These are phyloP conservation scores for Melanomma pulvis-pyrius DNA, from an alignment of 495 filamentous ascomycete species.

Conservation along the genomic window DNA sequence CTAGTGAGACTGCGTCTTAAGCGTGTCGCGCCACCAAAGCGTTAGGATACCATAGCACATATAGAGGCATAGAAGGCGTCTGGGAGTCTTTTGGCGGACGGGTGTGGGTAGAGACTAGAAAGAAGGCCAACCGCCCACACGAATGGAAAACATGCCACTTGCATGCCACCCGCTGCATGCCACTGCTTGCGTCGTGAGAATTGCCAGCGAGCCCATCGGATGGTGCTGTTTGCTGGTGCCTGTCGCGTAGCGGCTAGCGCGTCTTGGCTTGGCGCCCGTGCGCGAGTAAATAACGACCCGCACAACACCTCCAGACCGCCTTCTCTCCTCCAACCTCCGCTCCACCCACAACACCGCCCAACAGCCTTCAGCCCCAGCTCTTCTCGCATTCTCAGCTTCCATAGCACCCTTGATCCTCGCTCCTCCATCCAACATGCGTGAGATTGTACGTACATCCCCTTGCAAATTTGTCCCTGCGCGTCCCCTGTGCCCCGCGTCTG, in stretches of 20 bases:
- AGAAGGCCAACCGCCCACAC: background rate
- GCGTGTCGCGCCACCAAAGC: background rate
- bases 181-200: too few species aligned
- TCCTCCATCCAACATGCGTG: constrained; percentile 45
- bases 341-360: constrained; percentile 17
- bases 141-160: too few species aligned
- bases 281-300: constrained; percentile 26
- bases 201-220: too few species aligned
- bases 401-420: constrained; percentile 10
- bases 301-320: constrained; percentile 17
- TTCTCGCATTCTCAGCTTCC: constrained; percentile 33
- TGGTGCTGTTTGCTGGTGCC: constrained; percentile 1
- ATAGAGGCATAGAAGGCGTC: background rate
- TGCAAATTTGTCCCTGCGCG: constrained; percentile 40
- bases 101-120: background rate
- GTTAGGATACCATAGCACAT: background rate
- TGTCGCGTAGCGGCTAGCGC: constrained; percentile 28
- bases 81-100: background rate
- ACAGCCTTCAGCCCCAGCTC: constrained; percentile 18
- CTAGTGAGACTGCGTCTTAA: too few species aligned
- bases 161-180: too few species aligned
- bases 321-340: constrained; percentile 18
- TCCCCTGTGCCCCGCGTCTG: constrained; percentile 43
- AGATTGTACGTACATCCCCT: constrained; percentile 46
- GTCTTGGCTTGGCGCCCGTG: constrained; percentile 11